These are phyloP conservation scores for Trichosporon inkin DNA, from an alignment of 1,284 basidiomycete species.

Conservation along the genomic window DNA sequence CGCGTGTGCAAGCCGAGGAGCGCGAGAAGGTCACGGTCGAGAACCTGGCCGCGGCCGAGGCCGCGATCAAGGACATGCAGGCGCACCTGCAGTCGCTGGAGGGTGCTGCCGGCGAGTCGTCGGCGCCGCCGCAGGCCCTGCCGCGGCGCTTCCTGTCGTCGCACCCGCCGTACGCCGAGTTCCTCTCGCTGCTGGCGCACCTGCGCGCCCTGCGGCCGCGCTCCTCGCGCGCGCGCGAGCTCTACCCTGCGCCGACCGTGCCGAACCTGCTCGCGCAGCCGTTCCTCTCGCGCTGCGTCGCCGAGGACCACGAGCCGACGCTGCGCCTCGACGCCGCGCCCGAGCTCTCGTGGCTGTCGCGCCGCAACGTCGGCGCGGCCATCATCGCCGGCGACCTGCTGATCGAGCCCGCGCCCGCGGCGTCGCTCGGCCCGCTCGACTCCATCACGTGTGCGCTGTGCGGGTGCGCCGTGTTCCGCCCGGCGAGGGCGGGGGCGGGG, in stretches of 20 bases:
- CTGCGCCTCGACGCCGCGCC: conserved; percentile 89
- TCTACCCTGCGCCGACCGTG: conserved; percentile 59
- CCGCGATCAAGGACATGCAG: conserved; percentile 78
- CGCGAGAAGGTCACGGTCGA: conserved; percentile 76
- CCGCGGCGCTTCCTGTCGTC: conserved; percentile 57
- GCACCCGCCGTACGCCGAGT: conserved; percentile 81
- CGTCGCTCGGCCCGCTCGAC: conserved; percentile 29
- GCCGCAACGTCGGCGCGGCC: conserved; percentile 77
- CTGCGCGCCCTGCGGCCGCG: conserved; percentile 65
- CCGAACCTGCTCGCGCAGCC: conserved; percentile 70
- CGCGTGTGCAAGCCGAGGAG: conserved; percentile 69
- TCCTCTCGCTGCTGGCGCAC: conserved; percentile 73
- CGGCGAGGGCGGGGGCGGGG: no score
- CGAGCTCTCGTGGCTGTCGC: conserved; percentile 85
- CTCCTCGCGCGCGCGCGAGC: conserved; percentile 22
- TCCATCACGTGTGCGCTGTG: conserved; percentile 65
- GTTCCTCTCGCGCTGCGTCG: conserved; percentile 73
- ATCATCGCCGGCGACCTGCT: conserved; percentile 82
- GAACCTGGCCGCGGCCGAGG: conserved; percentile 76
- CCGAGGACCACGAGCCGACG: conserved; percentile 92
- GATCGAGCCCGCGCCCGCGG: conserved; percentile 70
- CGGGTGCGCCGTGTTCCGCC: conserved; percentile 54
- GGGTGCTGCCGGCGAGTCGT: neutral
- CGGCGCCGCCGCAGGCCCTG: neutral
- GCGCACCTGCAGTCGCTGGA: conserved; percentile 65